Percentiles rank a stretch among this genome's conserved stretches.
phyloP scores from a whole-genome alignment of 805 yeast genomes.

The Ogataea pignaliae region DNA sequence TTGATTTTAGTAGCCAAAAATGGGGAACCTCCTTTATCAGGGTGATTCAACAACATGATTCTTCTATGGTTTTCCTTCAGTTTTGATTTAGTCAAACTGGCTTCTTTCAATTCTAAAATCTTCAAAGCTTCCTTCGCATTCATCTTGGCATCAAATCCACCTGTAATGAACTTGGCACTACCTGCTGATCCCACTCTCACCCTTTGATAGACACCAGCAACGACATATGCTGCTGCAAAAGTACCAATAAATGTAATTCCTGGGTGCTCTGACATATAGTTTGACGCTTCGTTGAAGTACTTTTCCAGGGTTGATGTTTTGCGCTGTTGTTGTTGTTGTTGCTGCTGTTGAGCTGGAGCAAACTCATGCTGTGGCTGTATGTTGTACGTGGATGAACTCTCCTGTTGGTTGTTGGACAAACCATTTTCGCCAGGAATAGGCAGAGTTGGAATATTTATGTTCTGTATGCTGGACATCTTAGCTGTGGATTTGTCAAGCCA shows the following conservation, averaged over 20 bases:
- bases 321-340: constrained; percentile 19
- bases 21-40: constrained; percentile 92
- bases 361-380: constrained; percentile 1
- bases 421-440: constrained; percentile 49
- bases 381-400: constrained; percentile 2
- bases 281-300: constrained; percentile 57
- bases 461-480: constrained; percentile 26
- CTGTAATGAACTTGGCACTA: constrained; percentile 62
- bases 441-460: constrained; percentile 51
- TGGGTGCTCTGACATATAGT: constrained; percentile 73
- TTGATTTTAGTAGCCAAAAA: constrained; percentile 86
- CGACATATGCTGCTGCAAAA: constrained; percentile 56
- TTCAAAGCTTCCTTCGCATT: constrained; percentile 82
- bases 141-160: constrained; percentile 93
- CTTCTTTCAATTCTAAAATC: constrained; percentile 71
- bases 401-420: constrained; percentile 13
- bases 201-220: constrained; percentile 64
- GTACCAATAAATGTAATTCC: constrained; percentile 67
- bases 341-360: constrained; percentile 19
- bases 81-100: constrained; percentile 54
- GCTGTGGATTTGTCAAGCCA: not conserved
- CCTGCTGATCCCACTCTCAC: constrained; percentile 56
- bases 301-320: constrained; percentile 45
- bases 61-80: constrained; percentile 77
- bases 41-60: constrained; percentile 87